Conservation (phyloP, 495 filamentous ascomycete species). For the Penicillium steckii region DNA sequence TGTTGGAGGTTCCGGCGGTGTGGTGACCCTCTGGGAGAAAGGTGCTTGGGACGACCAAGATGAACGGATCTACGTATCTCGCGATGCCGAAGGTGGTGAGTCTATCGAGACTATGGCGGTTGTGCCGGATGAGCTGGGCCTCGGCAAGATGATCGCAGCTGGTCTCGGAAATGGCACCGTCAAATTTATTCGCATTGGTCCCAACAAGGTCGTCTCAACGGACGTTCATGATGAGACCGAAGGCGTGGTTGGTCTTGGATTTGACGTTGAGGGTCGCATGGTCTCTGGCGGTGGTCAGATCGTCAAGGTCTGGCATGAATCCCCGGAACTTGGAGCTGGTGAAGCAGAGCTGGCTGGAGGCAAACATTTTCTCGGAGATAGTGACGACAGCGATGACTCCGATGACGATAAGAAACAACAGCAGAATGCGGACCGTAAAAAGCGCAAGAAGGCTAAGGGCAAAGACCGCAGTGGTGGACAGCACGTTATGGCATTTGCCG, state of each 20-base stretch:
- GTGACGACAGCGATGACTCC: slow-evolving; percentile 47
- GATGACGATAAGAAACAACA: slow-evolving; percentile 41
- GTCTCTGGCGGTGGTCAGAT: slow-evolving; percentile 80
- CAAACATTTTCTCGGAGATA: slow-evolving; percentile 37
- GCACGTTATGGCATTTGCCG: slow-evolving; percentile 62
- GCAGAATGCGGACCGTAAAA: slow-evolving; percentile 35
- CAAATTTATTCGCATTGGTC: slow-evolving; percentile 54
- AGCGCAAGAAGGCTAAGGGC: slow-evolving; percentile 58
- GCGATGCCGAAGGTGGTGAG: slow-evolving; percentile 56
- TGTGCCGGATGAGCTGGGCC: slow-evolving; percentile 62
- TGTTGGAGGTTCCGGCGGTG: slow-evolving; percentile 74
- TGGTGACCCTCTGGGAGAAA: slow-evolving; percentile 89
- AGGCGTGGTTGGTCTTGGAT: slow-evolving; percentile 72
- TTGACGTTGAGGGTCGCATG: slow-evolving; percentile 80
- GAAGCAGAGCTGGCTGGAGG: slow-evolving; percentile 37
- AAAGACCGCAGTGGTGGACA: slow-evolving; percentile 52
- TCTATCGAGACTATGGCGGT: slow-evolving; percentile 68
- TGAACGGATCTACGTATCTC: slow-evolving; percentile 74
- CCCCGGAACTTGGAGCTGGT: slow-evolving; percentile 32
- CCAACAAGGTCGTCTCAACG: slow-evolving; percentile 57
- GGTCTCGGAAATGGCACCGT: slow-evolving; percentile 72
- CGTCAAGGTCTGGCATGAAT: slow-evolving; percentile 83
- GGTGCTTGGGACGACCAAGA: slow-evolving; percentile 94
- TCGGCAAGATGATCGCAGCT: slow-evolving; percentile 67
- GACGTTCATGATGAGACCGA: slow-evolving; percentile 82